phyloP scores from a whole-genome alignment of 2,329 filamentous ascomycete genomes.

The Emergomyces pasteurianus region DNA sequence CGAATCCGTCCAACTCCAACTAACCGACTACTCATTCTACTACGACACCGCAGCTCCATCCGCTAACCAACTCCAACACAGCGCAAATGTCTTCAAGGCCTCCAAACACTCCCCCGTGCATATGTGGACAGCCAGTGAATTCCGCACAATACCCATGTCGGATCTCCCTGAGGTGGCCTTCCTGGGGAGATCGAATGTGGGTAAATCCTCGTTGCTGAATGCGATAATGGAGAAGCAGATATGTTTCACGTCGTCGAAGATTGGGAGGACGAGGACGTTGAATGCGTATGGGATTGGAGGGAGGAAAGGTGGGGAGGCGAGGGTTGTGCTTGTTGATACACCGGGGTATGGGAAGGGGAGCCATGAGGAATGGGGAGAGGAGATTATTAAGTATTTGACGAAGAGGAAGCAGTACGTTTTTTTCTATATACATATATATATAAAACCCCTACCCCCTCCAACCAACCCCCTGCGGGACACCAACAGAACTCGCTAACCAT shows the following conservation, averaged over 20 bases:
- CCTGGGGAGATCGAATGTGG: constrained; percentile 58
- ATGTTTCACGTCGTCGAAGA: constrained; percentile 47
- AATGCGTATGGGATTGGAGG: constrained; percentile 53
- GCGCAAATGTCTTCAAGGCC: constrained; percentile 34
- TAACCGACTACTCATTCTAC: constrained; percentile 29
- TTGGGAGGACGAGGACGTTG: constrained; percentile 53
- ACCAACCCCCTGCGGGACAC: too few species aligned
- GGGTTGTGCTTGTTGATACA: constrained; percentile 55
- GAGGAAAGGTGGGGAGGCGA: constrained; percentile 31
- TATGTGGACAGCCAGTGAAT: constrained; percentile 48
- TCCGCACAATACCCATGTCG: constrained; percentile 46
- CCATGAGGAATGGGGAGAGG: constrained; percentile 49
- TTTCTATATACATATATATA: not conserved
- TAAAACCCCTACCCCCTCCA: not conserved
- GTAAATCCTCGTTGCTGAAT: constrained; percentile 57
- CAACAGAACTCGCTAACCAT: not conserved
- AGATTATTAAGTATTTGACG: constrained; percentile 57
- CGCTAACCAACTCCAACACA: constrained; percentile 31
- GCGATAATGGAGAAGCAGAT: constrained; percentile 43
- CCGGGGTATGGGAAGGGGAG: constrained; percentile 58
- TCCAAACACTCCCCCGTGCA: constrained; percentile 40
- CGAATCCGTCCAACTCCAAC: constrained; percentile 9
- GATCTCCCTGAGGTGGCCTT: constrained; percentile 51
- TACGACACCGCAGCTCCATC: constrained; percentile 40
- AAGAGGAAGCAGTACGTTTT: constrained; percentile 44